Conservation (phyloP, 2,329 filamentous ascomycete species). For the Arthrobotrys entomopaga region DNA sequence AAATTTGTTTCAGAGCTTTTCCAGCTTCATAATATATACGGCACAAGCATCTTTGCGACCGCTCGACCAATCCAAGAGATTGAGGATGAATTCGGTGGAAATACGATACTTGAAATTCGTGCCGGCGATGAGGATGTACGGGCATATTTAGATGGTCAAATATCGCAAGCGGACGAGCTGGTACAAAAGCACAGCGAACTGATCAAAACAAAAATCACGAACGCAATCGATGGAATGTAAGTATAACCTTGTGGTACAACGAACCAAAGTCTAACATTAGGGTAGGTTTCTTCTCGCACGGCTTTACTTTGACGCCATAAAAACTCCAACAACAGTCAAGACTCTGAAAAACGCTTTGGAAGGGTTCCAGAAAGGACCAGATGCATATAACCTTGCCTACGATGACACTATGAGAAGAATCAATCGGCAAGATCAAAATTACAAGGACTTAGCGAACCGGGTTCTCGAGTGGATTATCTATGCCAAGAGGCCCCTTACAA, state of each 20-base stretch:
- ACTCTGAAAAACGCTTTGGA: conserved; percentile 60
- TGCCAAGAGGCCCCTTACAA: conserved; percentile 24
- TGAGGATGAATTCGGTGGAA: not conserved
- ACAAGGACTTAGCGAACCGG: not conserved
- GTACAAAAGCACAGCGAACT: not conserved
- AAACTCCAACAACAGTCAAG: conserved; percentile 60
- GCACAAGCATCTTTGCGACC: conserved; percentile 24
- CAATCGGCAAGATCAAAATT: not conserved
- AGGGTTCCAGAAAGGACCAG: conserved; percentile 59
- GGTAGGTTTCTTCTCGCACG: conserved; percentile 63
- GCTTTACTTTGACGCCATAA: conserved; percentile 62
- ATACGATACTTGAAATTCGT: conserved; percentile 6
- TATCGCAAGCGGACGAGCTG: conserved; percentile 6
- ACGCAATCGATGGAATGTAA: conserved; percentile 29
- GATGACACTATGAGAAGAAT: conserved; percentile 23
- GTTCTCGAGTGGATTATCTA: conserved; percentile 24
- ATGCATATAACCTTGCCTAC: conserved; percentile 11
- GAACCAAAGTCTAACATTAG: conserved; percentile 1
- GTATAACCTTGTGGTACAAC: not conserved
- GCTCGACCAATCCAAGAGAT: conserved; percentile 54
- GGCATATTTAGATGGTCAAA: conserved; percentile 18
- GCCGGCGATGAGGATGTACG: conserved; percentile 14
- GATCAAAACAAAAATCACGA: conserved; percentile 7
- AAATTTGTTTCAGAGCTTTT: conserved; percentile 14
- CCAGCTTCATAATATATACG: conserved; percentile 35